phyloP scores from a whole-genome alignment of 495 filamentous ascomycete genomes.

The Daldinia vernicosa region DNA sequence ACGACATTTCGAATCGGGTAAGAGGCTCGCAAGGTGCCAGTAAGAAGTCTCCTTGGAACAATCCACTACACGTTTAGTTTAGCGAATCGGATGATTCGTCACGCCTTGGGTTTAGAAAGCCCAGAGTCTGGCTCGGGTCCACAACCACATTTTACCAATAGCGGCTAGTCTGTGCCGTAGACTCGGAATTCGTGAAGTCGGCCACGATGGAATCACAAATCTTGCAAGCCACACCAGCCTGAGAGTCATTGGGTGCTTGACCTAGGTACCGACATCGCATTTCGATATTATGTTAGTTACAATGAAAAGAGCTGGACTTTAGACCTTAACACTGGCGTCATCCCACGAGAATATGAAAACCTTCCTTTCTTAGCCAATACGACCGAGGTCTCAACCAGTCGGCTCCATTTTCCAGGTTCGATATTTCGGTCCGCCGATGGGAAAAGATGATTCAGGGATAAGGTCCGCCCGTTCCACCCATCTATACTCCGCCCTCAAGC shows the following conservation, averaged over 20 bases:
- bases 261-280: conserved; percentile 2
- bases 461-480: conserved; percentile 4
- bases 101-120: conserved; percentile 10
- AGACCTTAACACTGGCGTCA: background rate
- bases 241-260: conserved; percentile 16
- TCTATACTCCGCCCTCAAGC: background rate
- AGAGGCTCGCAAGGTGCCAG: conserved; percentile 24
- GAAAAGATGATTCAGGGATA: conserved; percentile 10
- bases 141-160: conserved; percentile 18
- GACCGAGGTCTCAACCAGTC: conserved; percentile 7
- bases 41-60: background rate
- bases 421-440: background rate
- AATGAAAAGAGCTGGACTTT: background rate
- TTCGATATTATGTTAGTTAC: conserved; percentile 7
- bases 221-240: background rate
- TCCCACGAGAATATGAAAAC: conserved; percentile 8
- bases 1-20: conserved; percentile 24
- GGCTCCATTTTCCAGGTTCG: conserved; percentile 3
- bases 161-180: conserved; percentile 31
- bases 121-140: conserved; percentile 11
- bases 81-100: conserved; percentile 32
- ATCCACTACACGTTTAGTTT: background rate
- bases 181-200: conserved; percentile 20
- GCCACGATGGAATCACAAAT: background rate
- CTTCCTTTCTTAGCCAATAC: conserved; percentile 18